phyloP scores from a whole-genome alignment of 306 rosid species.

The Vigna angularis region DNA sequence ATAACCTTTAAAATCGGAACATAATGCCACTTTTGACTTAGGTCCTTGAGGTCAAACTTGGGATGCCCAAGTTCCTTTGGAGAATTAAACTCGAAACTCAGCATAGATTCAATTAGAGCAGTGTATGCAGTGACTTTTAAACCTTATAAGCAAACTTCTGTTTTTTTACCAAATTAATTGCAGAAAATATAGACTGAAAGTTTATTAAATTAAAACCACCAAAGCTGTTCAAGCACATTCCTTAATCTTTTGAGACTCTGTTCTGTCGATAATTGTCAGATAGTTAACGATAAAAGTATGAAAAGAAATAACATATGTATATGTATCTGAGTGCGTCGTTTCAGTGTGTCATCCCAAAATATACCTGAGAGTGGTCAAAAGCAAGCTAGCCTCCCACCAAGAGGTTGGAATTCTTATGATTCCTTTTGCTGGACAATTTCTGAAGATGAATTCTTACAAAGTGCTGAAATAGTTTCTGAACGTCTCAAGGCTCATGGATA shows the following conservation, averaged over 20 bases:
- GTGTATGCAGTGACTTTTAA: background rate
- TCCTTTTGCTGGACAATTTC: conserved; percentile 92
- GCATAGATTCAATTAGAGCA: conserved; percentile 14
- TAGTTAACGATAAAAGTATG: conserved; percentile 12
- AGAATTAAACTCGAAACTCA: conserved; percentile 14
- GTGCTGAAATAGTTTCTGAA: conserved; percentile 64
- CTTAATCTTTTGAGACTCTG: background rate
- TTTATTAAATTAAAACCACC: conserved; percentile 11
- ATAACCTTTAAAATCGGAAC: conserved; percentile 1
- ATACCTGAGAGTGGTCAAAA: conserved; percentile 31
- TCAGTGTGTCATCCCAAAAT: conserved; percentile 66
- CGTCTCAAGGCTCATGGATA: conserved; percentile 71
- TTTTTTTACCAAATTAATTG: background rate
- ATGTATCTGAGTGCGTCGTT: conserved; percentile 40
- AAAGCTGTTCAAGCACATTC: background rate
- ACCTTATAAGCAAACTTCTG: conserved; percentile 8
- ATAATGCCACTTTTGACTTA: conserved; percentile 13
- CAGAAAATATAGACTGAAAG: conserved; percentile 25
- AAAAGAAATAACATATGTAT: conserved; percentile 26
- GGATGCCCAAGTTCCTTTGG: conserved; percentile 18
- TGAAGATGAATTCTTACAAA: conserved; percentile 72
- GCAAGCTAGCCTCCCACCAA: conserved; percentile 77
- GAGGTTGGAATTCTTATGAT: conserved; percentile 99
- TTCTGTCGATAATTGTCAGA: conserved; percentile 9
- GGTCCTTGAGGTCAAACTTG: conserved; percentile 15